Evolutionary conservation across 371 early-diverging fungal species (phyloP).

Genomic region (Apophysomyces ossiformis): DNA sequence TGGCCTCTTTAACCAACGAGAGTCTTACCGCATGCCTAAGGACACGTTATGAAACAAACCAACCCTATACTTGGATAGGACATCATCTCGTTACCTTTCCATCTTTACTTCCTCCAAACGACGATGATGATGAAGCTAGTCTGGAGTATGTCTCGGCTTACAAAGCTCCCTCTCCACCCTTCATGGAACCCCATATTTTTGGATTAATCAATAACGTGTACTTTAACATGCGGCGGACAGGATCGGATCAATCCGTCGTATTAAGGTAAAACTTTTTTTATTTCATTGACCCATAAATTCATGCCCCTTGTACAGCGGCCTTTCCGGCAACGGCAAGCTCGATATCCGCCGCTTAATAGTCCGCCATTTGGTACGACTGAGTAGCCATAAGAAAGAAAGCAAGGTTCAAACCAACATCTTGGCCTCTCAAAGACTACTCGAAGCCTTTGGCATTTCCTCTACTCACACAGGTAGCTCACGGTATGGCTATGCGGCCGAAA

Average conservation of each 20-base stretch:
- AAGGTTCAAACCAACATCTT: constrained; percentile 73
- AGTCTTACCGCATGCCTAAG: constrained; percentile 52
- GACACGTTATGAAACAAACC: constrained; percentile 51
- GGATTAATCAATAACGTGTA: constrained; percentile 65
- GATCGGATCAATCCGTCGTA: constrained; percentile 25
- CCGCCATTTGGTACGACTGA: constrained; percentile 70
- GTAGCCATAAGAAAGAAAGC: constrained; percentile 79
- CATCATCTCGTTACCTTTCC: constrained; percentile 52
- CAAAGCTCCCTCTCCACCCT: constrained; percentile 27
- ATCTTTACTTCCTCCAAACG: constrained; percentile 8
- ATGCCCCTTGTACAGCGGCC: constrained; percentile 63
- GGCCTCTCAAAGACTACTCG: constrained; percentile 71
- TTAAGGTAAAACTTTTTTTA: constrained; percentile 51
- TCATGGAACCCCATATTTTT: constrained; percentile 76
- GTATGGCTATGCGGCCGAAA: constrained; percentile 89
- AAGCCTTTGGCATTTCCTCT: constrained; percentile 87
- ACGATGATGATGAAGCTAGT: constrained; percentile 46
- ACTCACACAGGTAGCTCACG: constrained; percentile 82
- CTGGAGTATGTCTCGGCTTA: constrained; percentile 44
- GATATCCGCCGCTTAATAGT: constrained; percentile 66
- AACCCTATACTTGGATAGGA: constrained; percentile 70
- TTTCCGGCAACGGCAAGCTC: constrained; percentile 85
- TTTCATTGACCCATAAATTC: constrained; percentile 68
- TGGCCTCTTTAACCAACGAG: constrained; percentile 41
- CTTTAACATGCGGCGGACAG: constrained; percentile 72